Percentiles rank a stretch among this genome's conserved stretches.
These are phyloP conservation scores for Pseudogymnoascus sp. DNA, from an alignment of 2,329 filamentous ascomycete genomes.

Conservation along the genomic window DNA sequence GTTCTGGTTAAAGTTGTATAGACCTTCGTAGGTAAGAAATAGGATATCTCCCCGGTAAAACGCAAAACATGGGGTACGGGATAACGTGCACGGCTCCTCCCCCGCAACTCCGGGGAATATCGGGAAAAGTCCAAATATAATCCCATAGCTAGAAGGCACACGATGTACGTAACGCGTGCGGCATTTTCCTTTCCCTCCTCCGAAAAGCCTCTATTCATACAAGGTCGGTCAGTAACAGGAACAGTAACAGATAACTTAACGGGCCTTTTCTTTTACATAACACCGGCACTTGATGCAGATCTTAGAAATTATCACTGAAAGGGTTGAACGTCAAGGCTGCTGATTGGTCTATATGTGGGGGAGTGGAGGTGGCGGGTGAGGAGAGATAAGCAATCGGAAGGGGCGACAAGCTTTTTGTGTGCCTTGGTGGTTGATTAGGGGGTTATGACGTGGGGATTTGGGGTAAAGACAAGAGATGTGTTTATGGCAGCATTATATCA, in stretches of 20 bases:
- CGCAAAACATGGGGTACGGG: neutral
- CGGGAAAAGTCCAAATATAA: neutral
- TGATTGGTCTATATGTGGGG: neutral
- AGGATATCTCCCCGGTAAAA: neutral
- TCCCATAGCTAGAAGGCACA: neutral
- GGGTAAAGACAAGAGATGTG: neutral
- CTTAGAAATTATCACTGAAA: neutral
- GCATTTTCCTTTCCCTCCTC: neutral
- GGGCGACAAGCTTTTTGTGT: neutral
- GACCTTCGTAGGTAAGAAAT: neutral
- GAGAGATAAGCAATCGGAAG: conserved; percentile 2
- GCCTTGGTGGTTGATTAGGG: neutral
- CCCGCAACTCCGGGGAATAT: neutral
- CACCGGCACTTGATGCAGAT: neutral
- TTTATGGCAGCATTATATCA: neutral
- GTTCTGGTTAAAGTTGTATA: neutral
- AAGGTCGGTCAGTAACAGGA: no score
- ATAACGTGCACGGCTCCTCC: neutral
- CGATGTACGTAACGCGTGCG: neutral
- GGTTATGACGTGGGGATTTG: neutral
- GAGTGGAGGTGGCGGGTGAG: neutral
- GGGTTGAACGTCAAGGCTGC: neutral
- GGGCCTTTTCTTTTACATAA: neutral
- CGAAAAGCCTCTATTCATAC: no score
- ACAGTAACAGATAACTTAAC: conserved; percentile 1